phyloP scores from a whole-genome alignment of 495 filamentous ascomycete species.

The Trichoderma reesei region DNA sequence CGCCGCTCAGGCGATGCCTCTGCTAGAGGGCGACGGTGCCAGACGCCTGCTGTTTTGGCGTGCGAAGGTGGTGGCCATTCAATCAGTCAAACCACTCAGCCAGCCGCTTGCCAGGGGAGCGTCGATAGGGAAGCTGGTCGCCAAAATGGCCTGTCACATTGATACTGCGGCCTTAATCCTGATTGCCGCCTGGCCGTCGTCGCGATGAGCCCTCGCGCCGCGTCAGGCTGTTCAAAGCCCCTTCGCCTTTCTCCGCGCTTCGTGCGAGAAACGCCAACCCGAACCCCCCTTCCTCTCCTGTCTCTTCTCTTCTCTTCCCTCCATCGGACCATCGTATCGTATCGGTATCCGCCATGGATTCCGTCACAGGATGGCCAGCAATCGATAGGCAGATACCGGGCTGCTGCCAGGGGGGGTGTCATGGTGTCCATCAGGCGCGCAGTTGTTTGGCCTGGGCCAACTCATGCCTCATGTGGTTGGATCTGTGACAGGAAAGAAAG shows the following conservation, averaged over 20 bases:
- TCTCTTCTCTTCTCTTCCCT: slow-evolving; percentile 2
- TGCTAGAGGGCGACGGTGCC: neutral
- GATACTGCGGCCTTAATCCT: neutral
- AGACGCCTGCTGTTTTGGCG: neutral
- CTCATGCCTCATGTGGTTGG: slow-evolving; percentile 6
- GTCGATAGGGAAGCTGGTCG: neutral
- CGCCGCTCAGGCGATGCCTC: too few relatives aligned
- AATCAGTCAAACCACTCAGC: too few relatives aligned
- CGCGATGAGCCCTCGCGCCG: neutral
- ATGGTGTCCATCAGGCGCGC: slow-evolving; percentile 2
- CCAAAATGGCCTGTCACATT: neutral
- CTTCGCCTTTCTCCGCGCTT: neutral
- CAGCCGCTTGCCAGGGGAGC: neutral
- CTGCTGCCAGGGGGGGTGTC: neutral
- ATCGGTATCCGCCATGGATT: neutral
- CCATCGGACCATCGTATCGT: neutral
- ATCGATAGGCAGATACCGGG: slow-evolving; percentile 8
- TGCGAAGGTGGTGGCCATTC: neutral
- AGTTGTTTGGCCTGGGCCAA: neutral
- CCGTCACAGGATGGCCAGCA: neutral
- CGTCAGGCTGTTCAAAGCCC: neutral
- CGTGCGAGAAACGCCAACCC: too few relatives aligned
- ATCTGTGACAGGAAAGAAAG: neutral
- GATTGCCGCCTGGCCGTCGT: neutral
- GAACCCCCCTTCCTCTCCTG: too few relatives aligned